Conservation (phyloP, 148 eudicot genomes). For the Nyssa sinensis region DNA sequence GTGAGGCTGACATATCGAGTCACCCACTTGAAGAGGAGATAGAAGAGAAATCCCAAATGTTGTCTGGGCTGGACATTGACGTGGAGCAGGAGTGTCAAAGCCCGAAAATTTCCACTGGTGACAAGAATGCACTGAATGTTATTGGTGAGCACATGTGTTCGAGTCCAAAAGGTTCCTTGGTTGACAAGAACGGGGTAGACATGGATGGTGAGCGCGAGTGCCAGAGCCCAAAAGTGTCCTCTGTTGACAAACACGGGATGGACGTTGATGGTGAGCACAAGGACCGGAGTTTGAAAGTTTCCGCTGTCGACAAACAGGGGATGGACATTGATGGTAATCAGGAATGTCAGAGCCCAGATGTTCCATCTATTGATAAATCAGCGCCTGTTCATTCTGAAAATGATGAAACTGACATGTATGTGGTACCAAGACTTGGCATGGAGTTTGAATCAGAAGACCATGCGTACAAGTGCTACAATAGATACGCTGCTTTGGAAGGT, state of each 20-base stretch:
- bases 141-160: slow-evolving; percentile 1
- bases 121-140: neutral
- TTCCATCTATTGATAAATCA: neutral
- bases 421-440: slow-evolving; percentile 16
- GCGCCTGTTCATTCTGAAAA: slow-evolving; percentile 2
- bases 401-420: slow-evolving; percentile 13
- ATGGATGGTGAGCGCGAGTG: neutral
- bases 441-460: slow-evolving; percentile 29
- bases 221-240: neutral
- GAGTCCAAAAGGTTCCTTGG: slow-evolving; percentile 11
- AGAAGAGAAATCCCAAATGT: slow-evolving; percentile 8
- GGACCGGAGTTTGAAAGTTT: neutral
- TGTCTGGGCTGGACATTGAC: slow-evolving; percentile 8
- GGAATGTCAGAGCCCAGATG: slow-evolving; percentile 10
- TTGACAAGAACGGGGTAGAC: slow-evolving; percentile 11
- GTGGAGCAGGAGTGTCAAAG: slow-evolving; percentile 15
- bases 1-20: slow-evolving; percentile 7
- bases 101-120: neutral
- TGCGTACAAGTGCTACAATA: slow-evolving; percentile 23
- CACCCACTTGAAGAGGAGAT: slow-evolving; percentile 14
- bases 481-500: slow-evolving; percentile 23
- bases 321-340: slow-evolving; percentile 16
- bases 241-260: neutral
- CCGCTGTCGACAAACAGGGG: slow-evolving; percentile 1
- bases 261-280: neutral